Evolutionary conservation across 2,329 filamentous ascomycete species (phyloP), one percentile per base, ranked within the genome.

Genomic region (Colletotrichum magnum): DNA sequence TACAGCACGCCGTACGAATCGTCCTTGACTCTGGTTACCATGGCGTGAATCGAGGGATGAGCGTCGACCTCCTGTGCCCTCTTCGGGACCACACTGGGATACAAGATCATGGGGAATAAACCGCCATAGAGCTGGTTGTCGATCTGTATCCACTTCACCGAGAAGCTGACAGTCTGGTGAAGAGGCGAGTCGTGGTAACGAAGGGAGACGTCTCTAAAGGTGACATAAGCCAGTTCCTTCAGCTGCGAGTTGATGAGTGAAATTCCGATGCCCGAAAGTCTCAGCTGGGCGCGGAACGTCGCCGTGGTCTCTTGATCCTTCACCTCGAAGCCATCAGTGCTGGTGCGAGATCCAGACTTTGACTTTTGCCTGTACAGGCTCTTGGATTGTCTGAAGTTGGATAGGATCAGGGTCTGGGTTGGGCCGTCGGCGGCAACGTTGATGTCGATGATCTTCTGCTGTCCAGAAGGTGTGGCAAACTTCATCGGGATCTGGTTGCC

Each of bases 61-160:
- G 95, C 92, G 72, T 98, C 96, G 78, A 97, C 96, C 80, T 99
- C 96, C 77, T 96, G 95, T 43, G 94, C 94, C 72, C 94, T 96
- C 86, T 98, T 98, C 0, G 96, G 95, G 16, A 99, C 96, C 10
- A 99, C 96, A 81, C 95, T 98, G 6, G 96, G 96, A 78, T 99
- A 99, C 66, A 99, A 86, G 36, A 99, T 90, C 82, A 99, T 97
- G 0, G 96, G 96, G 86, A 99, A 99, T 74, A 99, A 95, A 28
- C 97, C 96, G 32, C 97, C 97, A 76, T 99, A 99, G 15, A 99
- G 89, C 80, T 99, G 96, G 75, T 99, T 99, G 81, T 99, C 96
- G 74, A 99, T 93, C 80, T 99, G 96, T 32, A 99, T 96, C 97
- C 97, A 99, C 80, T 99, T 98, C 78, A 98, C 92, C 0, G 94